Base-by-base conservation (phyloP, 1,284 basidiomycete species). In the Apiotrichum domesticum region DNA sequence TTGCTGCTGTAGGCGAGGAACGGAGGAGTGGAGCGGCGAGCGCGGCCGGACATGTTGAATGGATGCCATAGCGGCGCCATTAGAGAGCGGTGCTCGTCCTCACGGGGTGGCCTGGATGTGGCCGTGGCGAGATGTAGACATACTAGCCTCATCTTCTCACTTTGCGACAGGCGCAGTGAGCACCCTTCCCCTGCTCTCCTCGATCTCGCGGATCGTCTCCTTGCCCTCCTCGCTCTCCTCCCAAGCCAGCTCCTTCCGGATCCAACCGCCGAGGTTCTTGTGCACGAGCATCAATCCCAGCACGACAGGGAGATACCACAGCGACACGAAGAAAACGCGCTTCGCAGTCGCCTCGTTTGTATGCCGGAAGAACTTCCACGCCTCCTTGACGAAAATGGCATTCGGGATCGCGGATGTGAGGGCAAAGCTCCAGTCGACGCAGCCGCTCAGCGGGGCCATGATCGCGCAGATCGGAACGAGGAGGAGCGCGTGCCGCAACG, bases 251-350 rank as follows among this genome's bases (percentile, higher is more conserved):
- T 65, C 61, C 37, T 61, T 54, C 14, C 42, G 44, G 43, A 63
- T 42, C 89, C 88, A 93, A 58, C 85, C 83, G 63, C 85, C 80
- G 1, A 87, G 86, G 67, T 87, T 85, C 78, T 95, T 95, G 75
- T 93, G 90, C 58, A 87, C 80, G 90, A 99, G 94, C 85, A 95
- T 94, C 59, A 98, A 79, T 0, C 87, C 89, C 63, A 98, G 80
- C 10, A 98, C 81, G 8, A 87, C 87, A 0, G 96, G 95, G 55
- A 98, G 74, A 77, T 95, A 95, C 85, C 93, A 93, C 62, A 98
- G 73, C 73, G 86, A 87, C 59, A 90, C 84, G 71, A 88, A 87
- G 71, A 90, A 97, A 33, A 91, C 75, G 47, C 79, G 79, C 63
- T 87, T 82, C 1, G 96, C 96, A 51, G 85, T 81, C 68, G 87